These are phyloP conservation scores for Trichoderma reesei DNA, from an alignment of 495 filamentous ascomycete genomes.

Conservation along the genomic window DNA sequence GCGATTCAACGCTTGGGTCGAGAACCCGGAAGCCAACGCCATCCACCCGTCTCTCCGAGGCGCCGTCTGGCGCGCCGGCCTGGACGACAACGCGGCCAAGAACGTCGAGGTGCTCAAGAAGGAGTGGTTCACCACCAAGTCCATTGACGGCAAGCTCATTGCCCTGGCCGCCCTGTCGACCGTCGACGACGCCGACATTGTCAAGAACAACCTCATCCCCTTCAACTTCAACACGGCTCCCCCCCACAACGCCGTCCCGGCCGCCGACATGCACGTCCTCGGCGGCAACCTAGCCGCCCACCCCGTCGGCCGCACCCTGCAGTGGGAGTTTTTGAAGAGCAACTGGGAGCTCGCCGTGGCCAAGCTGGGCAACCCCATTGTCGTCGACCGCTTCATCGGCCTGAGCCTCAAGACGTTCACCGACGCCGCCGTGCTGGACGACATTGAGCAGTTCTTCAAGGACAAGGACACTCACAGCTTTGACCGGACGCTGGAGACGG, in stretches of 20 bases:
- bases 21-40: conserved; percentile 52
- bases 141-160: conserved; percentile 85
- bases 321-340: conserved; percentile 77
- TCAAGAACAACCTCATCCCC: conserved; percentile 62
- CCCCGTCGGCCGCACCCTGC: conserved; percentile 50
- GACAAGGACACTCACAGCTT: conserved; percentile 72
- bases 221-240: conserved; percentile 69
- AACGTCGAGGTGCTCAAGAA: conserved; percentile 64
- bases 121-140: conserved; percentile 69
- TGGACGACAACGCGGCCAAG: conserved; percentile 55
- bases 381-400: conserved; percentile 79
- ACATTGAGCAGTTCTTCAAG: conserved; percentile 77
- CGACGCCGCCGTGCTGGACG: conserved; percentile 53
- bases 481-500: conserved; percentile 67
- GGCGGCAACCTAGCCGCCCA: conserved; percentile 64
- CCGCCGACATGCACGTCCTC: conserved; percentile 77
- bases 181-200: conserved; percentile 55
- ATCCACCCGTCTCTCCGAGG: conserved; percentile 72
- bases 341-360: conserved; percentile 62
- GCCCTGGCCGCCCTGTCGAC: conserved; percentile 68
- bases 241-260: conserved; percentile 37
- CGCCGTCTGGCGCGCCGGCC: conserved; percentile 68
- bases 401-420: conserved; percentile 68
- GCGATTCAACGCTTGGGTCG: conserved; percentile 65
- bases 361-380: conserved; percentile 68